These are phyloP conservation scores for Yamadazyma takamatsuzukensis DNA, from an alignment of 805 yeast genomes.

Conservation along the genomic window DNA sequence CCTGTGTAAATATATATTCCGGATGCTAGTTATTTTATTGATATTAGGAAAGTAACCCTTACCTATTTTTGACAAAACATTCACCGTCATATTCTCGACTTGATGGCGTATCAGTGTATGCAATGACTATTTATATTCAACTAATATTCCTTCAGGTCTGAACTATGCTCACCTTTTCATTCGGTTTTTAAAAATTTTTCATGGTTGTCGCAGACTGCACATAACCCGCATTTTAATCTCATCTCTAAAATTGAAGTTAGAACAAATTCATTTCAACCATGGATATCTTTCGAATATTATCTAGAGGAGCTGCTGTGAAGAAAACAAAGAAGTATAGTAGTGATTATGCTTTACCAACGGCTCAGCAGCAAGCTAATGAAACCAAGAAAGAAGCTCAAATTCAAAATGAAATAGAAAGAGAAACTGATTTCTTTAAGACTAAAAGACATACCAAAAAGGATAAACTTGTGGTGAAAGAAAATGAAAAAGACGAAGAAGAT, in stretches of 20 bases:
- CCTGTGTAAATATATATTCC: constrained; percentile 40
- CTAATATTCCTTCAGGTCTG: no score
- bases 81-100: no score
- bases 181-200: no score
- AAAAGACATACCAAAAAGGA: constrained; percentile 30
- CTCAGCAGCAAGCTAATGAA: constrained; percentile 19
- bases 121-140: no score
- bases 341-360: constrained; percentile 34
- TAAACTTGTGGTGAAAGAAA: constrained; percentile 18
- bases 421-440: constrained; percentile 79
- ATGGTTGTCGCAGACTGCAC: background rate
- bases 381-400: constrained; percentile 37
- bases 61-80: no score
- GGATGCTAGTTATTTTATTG: no score
- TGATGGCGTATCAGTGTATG: no score
- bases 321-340: constrained; percentile 46
- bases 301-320: constrained; percentile 81
- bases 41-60: no score
- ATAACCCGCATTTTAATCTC: no score
- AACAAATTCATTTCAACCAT: constrained; percentile 29
- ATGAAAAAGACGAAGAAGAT: constrained; percentile 20
- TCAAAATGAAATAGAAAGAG: constrained; percentile 56
- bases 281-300: constrained; percentile 85
- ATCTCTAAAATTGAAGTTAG: background rate
- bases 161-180: no score